phyloP scores from a whole-genome alignment of 1,284 basidiomycete species.

The Ganoderma resinaceum region DNA sequence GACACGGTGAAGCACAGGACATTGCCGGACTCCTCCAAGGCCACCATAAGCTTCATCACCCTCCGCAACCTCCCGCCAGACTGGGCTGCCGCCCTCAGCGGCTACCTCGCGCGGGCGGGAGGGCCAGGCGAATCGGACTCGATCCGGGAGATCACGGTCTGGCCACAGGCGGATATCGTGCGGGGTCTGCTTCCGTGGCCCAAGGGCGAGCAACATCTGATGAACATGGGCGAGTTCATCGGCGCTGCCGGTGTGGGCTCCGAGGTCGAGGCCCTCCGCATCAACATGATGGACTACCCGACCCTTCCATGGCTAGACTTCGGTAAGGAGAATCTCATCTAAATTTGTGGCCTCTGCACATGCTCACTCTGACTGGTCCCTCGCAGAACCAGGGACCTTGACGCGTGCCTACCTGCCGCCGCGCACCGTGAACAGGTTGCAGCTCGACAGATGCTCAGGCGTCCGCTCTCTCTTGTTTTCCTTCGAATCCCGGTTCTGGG shows the following conservation, averaged over 20 bases:
- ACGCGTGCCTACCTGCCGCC: background rate
- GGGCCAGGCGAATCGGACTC: background rate
- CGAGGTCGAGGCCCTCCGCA: background rate
- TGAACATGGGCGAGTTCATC: background rate
- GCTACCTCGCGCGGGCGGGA: background rate
- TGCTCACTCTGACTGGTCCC: background rate
- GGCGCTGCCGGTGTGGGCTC: background rate
- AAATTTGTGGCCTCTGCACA: background rate
- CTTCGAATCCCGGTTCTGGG: background rate
- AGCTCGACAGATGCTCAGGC: background rate
- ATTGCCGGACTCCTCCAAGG: background rate
- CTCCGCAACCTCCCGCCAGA: background rate
- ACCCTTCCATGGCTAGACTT: background rate
- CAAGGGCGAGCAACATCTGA: background rate
- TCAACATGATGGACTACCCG: background rate
- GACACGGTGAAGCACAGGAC: background rate
- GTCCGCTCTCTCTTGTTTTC: background rate
- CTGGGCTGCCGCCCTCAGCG: background rate
- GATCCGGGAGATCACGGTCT: background rate
- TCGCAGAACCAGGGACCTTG: background rate
- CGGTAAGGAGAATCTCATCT: background rate
- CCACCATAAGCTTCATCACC: background rate
- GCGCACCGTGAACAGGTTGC: background rate
- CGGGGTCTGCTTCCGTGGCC: background rate
- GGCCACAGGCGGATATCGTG: background rate